phyloP scores from a whole-genome alignment of 305 asterid species.

The Fraxinus nigra region DNA sequence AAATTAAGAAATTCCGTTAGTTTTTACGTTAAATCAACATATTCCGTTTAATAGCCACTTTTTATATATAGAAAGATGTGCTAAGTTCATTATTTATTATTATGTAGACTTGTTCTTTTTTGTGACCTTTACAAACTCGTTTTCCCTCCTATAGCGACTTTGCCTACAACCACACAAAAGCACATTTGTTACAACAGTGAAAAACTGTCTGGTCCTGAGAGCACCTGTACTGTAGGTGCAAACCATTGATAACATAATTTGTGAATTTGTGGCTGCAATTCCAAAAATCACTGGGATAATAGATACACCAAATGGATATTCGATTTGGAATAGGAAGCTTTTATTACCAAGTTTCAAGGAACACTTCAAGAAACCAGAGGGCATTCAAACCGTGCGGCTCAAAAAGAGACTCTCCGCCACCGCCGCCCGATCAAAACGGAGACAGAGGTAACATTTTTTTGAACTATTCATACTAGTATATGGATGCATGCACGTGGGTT shows the following conservation, averaged over 20 bases:
- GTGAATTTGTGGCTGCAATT: constrained; percentile 36
- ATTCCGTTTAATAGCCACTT: too few species aligned
- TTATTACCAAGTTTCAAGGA: constrained; percentile 28
- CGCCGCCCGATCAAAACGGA: constrained; percentile 53
- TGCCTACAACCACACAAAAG: neutral
- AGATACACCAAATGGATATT: constrained; percentile 48
- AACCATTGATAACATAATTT: neutral
- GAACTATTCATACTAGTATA: neutral
- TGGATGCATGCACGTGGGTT: constrained; percentile 11
- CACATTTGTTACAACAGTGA: neutral
- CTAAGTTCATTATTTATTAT: too few species aligned
- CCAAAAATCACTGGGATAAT: neutral
- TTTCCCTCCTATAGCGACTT: neutral
- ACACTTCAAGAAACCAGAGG: constrained; percentile 30
- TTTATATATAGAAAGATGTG: too few species aligned
- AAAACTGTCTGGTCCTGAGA: neutral
- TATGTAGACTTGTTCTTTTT: too few species aligned
- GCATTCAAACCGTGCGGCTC: constrained; percentile 48
- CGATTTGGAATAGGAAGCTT: constrained; percentile 51
- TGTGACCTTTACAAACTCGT: too few species aligned
- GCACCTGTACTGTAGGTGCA: neutral
- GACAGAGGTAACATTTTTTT: constrained; percentile 27
- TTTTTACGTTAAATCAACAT: too few species aligned
- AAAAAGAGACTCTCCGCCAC: constrained; percentile 27
- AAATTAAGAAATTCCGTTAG: too few species aligned